These are phyloP conservation scores for Arthrobotrys musiformis DNA, from an alignment of 2,329 filamentous ascomycete species.

Conservation along the genomic window DNA sequence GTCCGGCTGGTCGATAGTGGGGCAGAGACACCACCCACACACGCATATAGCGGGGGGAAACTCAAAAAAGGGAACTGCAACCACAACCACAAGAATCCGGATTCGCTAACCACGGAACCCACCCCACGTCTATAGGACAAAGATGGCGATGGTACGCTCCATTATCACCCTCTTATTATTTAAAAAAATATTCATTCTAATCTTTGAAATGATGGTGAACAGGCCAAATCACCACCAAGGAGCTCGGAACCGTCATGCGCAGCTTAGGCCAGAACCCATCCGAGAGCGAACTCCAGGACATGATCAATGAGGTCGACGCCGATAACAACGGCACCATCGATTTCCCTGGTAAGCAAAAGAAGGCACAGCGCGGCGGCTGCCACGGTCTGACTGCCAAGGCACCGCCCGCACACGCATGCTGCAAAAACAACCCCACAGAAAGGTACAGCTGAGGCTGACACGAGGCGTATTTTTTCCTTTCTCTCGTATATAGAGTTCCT, in stretches of 20 bases:
- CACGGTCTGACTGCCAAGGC: slow-evolving; percentile 33
- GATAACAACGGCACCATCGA: slow-evolving; percentile 94
- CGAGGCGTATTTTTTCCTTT: slow-evolving; percentile 8
- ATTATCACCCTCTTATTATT: slow-evolving; percentile 18
- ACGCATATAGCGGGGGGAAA: slow-evolving; percentile 18
- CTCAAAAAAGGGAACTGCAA: not conserved
- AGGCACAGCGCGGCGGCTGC: not conserved
- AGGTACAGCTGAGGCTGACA: slow-evolving; percentile 23
- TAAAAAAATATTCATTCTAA: no score
- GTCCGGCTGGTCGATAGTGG: not conserved
- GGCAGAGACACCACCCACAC: not conserved
- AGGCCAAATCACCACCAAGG: slow-evolving; percentile 94
- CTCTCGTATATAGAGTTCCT: slow-evolving; percentile 80
- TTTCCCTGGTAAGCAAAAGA: slow-evolving; percentile 76
- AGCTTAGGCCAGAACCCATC: slow-evolving; percentile 89
- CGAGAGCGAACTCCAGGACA: slow-evolving; percentile 88
- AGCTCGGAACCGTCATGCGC: slow-evolving; percentile 89
- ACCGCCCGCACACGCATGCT: not conserved
- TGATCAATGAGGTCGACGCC: slow-evolving; percentile 93
- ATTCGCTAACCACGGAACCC: slow-evolving; percentile 33
- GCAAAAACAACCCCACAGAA: not conserved
- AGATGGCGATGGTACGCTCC: slow-evolving; percentile 81
- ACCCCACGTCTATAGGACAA: slow-evolving; percentile 73
- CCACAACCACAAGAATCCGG: slow-evolving; percentile 4
- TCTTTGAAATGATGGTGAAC: not conserved